These are phyloP conservation scores for Lobosporangium transversale DNA, from an alignment of 192 early-diverging fungal genomes.

Conservation along the genomic window DNA sequence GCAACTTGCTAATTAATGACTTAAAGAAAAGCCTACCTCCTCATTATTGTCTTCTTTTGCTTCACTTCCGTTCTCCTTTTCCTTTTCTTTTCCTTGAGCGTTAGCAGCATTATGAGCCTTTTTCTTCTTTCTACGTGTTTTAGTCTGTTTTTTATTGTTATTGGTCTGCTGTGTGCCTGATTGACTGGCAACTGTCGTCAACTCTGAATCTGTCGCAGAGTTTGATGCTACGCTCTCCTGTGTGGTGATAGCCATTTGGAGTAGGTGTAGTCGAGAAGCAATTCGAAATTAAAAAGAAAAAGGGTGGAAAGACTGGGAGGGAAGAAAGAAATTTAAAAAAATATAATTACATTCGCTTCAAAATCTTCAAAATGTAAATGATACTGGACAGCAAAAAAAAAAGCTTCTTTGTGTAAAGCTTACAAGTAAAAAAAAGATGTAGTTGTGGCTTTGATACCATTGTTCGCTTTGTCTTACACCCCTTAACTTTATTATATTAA, in stretches of 20 bases:
- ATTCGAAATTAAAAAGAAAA: background rate
- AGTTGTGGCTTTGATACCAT: too few relatives aligned
- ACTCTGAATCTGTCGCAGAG: conserved; percentile 23
- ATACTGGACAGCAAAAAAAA: too few relatives aligned
- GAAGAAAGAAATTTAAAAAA: background rate
- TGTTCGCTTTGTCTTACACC: too few relatives aligned
- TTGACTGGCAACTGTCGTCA: background rate
- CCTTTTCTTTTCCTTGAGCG: background rate
- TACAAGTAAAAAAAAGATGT: too few relatives aligned
- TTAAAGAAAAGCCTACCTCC: background rate
- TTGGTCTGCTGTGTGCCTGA: conserved; percentile 5
- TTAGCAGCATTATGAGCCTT: conserved; percentile 10
- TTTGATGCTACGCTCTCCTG: conserved; percentile 10
- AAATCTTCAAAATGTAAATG: too few relatives aligned
- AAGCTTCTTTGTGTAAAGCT: too few relatives aligned
- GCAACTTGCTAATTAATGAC: background rate
- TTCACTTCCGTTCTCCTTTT: conserved; percentile 6
- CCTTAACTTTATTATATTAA: too few relatives aligned
- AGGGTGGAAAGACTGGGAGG: background rate
- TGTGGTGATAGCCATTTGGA: conserved; percentile 32
- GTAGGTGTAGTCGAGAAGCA: too few relatives aligned
- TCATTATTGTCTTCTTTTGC: conserved; percentile 5
- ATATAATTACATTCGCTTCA: too few relatives aligned
- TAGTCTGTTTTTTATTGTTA: conserved; percentile 21
- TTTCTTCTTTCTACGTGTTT: conserved; percentile 47